A percentile compares a stretch with the other conserved stretches of the same genome.
Evolutionary conservation across 73 alveolate species (phyloP).

Genomic region (Effrenium voratum): DNA sequence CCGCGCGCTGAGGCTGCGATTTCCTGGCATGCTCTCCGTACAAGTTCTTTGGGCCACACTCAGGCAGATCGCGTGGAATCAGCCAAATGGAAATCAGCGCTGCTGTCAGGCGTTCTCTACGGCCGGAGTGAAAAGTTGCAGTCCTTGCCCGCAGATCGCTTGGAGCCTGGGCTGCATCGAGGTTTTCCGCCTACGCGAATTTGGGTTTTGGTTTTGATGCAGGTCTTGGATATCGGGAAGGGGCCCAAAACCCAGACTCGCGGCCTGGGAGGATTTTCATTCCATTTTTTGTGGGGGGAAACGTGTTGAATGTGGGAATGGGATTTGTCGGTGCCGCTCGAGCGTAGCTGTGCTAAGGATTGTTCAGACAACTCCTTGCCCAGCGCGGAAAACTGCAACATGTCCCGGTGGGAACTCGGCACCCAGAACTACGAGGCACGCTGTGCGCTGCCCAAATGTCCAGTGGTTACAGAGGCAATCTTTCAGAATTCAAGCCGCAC

Average conservation of each 20-base stretch:
- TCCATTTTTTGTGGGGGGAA: too few relatives aligned
- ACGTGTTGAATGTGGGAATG: too few relatives aligned
- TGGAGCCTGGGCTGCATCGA: constrained; percentile 33
- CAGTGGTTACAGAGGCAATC: neutral
- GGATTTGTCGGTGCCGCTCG: too few relatives aligned
- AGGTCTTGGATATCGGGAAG: too few relatives aligned
- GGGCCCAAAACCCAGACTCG: too few relatives aligned
- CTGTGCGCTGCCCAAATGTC: neutral
- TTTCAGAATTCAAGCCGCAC: neutral
- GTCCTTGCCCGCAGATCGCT: constrained; percentile 71
- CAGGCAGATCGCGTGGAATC: neutral
- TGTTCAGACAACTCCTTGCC: constrained; percentile 85
- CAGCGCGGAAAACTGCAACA: constrained; percentile 45
- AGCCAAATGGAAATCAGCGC: neutral
- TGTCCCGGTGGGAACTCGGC: constrained; percentile 93
- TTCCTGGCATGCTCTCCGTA: constrained; percentile 86
- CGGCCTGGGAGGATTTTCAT: too few relatives aligned
- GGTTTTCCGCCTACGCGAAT: too few relatives aligned
- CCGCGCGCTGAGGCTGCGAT: constrained; percentile 69
- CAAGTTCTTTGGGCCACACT: constrained; percentile 90
- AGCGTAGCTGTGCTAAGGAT: neutral
- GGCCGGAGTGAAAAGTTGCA: constrained; percentile 22
- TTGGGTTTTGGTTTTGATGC: too few relatives aligned
- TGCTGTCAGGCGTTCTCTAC: constrained; percentile 35
- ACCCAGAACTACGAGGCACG: constrained; percentile 92